A percentile compares a stretch with the other conserved stretches of the same genome.
phyloP scores from a whole-genome alignment of 2,329 filamentous ascomycete genomes.

The Pseudogymnoascus sp. region DNA sequence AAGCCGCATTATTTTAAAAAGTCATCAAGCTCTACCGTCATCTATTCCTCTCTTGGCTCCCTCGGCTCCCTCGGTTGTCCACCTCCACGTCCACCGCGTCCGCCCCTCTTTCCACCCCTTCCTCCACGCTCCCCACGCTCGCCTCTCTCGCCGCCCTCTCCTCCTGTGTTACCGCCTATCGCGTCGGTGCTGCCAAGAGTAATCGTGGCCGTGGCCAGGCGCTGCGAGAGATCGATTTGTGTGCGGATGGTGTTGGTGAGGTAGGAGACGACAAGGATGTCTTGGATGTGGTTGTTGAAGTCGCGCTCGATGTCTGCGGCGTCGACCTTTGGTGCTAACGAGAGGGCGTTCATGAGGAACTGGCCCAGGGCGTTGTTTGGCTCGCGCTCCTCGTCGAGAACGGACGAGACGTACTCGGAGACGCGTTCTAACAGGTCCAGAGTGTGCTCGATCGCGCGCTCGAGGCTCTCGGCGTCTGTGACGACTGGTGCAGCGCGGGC shows the following conservation, averaged over 20 bases:
- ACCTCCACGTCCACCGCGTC: constrained; percentile 41
- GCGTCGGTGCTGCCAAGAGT: constrained; percentile 43
- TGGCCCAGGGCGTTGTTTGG: constrained; percentile 89
- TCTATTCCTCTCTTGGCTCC: constrained; percentile 41
- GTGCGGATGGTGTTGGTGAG: constrained; percentile 97
- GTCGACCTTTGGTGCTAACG: constrained; percentile 90
- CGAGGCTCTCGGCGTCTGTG: constrained; percentile 82
- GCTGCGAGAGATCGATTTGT: constrained; percentile 95
- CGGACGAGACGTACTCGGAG: constrained; percentile 82
- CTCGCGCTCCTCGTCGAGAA: constrained; percentile 85
- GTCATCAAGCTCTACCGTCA: constrained; percentile 12
- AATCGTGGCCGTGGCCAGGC: constrained; percentile 72
- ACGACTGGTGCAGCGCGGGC: constrained; percentile 63
- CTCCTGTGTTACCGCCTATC: constrained; percentile 24
- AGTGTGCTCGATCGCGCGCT: constrained; percentile 78
- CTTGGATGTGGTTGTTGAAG: constrained; percentile 99
- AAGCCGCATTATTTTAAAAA: constrained; percentile 16
- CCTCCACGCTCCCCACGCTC: constrained; percentile 37
- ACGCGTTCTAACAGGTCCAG: constrained; percentile 85
- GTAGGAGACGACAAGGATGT: constrained; percentile 96
- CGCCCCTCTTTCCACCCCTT: constrained; percentile 29
- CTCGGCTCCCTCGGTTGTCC: constrained; percentile 38
- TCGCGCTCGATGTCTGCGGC: constrained; percentile 84
- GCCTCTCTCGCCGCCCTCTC: constrained; percentile 31
- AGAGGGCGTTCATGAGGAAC: constrained; percentile 88